A percentile compares a stretch with the other conserved stretches of the same genome.
phyloP scores from a whole-genome alignment of 768 basidiomycete genomes.

The Termitomyces heimii region DNA sequence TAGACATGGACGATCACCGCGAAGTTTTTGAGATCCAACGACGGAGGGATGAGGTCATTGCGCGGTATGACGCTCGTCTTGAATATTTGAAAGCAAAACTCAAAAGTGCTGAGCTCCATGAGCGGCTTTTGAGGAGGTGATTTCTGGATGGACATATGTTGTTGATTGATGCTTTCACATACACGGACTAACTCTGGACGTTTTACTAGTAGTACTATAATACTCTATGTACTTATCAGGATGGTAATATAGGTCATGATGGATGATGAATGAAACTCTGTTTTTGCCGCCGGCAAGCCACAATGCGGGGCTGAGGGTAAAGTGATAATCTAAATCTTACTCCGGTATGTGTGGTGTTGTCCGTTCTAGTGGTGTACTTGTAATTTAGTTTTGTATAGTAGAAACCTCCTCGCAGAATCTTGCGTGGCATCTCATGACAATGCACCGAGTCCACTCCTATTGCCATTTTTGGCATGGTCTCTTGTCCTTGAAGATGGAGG shows the following conservation, averaged over 20 bases:
- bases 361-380: too few relatives aligned
- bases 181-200: background rate
- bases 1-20: slow-evolving; percentile 22
- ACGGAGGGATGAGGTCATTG: slow-evolving; percentile 59
- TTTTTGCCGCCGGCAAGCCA: too few relatives aligned
- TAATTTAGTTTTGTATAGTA: too few relatives aligned
- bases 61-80: slow-evolving; percentile 63
- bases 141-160: background rate
- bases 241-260: background rate
- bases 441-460: background rate
- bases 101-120: slow-evolving; percentile 68
- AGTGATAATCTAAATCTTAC: too few relatives aligned
- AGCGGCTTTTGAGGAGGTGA: slow-evolving; percentile 33
- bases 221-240: background rate
- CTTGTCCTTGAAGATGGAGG: background rate
- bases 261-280: too few relatives aligned
- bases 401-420: background rate
- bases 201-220: slow-evolving; percentile 1
- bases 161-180: background rate
- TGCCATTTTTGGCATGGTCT: background rate
- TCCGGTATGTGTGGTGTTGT: too few relatives aligned
- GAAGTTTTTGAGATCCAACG: slow-evolving; percentile 61
- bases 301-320: too few relatives aligned
- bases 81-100: slow-evolving; percentile 72
- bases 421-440: too few relatives aligned